These are phyloP conservation scores for Colletotrichum lini DNA, from an alignment of 2,329 filamentous ascomycete genomes.

Conservation along the genomic window DNA sequence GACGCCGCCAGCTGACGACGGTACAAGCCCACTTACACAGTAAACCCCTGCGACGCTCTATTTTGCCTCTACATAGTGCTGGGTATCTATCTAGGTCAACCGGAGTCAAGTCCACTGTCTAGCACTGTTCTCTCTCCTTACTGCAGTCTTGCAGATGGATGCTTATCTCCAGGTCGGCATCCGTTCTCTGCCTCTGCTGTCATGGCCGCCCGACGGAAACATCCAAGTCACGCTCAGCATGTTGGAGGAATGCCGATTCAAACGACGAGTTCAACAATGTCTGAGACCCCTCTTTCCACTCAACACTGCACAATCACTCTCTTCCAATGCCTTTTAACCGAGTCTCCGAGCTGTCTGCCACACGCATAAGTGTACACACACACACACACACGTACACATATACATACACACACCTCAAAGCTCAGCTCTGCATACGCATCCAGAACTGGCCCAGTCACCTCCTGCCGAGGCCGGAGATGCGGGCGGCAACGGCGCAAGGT, in stretches of 20 bases:
- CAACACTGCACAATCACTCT: constrained; percentile 12
- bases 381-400: not conserved
- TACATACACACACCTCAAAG: constrained; percentile 12
- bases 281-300: constrained; percentile 32
- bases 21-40: not conserved
- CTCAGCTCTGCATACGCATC: constrained; percentile 36
- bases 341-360: constrained; percentile 29
- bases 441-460: constrained; percentile 27
- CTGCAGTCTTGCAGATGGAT: constrained; percentile 6
- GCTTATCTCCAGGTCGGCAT: not conserved
- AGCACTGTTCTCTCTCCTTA: not conserved
- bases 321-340: constrained; percentile 36
- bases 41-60: no score
- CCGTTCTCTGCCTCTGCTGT: not conserved
- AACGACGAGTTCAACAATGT: constrained; percentile 29
- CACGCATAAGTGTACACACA: constrained; percentile 1
- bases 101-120: constrained; percentile 24
- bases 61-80: not conserved
- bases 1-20: constrained; percentile 4
- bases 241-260: constrained; percentile 16
- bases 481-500: constrained; percentile 40
- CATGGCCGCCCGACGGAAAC: constrained; percentile 21
- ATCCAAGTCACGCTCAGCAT: constrained; percentile 30
- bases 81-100: not conserved
- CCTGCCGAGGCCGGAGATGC: constrained; percentile 38